Percentiles rank a stretch among this genome's conserved stretches.
Evolutionary conservation across 495 filamentous ascomycete species (phyloP).

Genomic region (Trichoderma asperelloides): DNA sequence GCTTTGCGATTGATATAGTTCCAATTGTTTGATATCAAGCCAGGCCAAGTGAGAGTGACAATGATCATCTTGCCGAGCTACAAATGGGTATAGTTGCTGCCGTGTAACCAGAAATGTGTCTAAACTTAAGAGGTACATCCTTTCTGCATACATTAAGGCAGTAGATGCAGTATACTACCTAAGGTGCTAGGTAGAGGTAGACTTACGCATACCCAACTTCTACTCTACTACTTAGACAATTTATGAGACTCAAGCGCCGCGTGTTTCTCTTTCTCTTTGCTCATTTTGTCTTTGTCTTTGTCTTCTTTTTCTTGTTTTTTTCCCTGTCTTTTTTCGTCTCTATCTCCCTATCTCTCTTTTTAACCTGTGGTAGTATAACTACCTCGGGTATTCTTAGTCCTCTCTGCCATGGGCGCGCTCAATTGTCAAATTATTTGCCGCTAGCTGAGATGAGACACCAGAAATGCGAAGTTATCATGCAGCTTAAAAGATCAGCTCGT

Average conservation of each 20-base stretch:
- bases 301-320: not conserved
- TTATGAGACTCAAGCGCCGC: too few species aligned
- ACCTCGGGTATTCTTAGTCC: too few species aligned
- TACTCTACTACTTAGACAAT: too few species aligned
- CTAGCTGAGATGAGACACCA: too few species aligned
- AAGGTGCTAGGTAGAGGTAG: not conserved
- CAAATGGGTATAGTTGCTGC: not conserved
- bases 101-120: not conserved
- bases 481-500: too few species aligned
- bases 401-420: too few species aligned
- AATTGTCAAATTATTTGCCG: too few species aligned
- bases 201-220: too few species aligned
- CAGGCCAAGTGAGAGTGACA: not conserved
- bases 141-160: too few species aligned
- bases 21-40: not conserved
- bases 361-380: too few species aligned
- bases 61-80: not conserved
- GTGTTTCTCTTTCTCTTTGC: not conserved
- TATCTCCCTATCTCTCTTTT: too few species aligned
- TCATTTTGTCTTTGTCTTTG: not conserved
- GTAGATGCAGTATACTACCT: not conserved
- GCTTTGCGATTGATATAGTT: not conserved
- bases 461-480: too few species aligned
- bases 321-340: not conserved
- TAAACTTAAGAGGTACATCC: not conserved